Conservation (phyloP, 768 basidiomycete genomes). For the Russula compacta region DNA sequence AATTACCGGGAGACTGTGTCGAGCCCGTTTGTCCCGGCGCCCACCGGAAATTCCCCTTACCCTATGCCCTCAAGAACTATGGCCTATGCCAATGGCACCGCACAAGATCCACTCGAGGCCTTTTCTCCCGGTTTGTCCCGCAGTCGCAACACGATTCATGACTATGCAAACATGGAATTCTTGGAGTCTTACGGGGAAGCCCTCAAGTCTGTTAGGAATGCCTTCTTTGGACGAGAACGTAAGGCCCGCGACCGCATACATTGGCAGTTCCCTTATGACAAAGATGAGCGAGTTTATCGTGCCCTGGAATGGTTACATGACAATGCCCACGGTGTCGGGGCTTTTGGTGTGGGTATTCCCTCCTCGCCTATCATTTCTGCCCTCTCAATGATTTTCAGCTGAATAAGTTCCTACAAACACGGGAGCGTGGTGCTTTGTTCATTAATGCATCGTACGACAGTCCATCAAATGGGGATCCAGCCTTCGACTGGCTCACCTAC, state of each 20-base stretch:
- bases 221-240: slow-evolving; percentile 21
- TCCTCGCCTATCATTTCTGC: neutral
- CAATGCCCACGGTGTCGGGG: slow-evolving; percentile 9
- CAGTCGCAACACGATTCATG: slow-evolving; percentile 4
- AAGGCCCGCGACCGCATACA: slow-evolving; percentile 20
- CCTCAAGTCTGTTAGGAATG: slow-evolving; percentile 8
- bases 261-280: slow-evolving; percentile 21
- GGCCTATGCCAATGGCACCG: slow-evolving; percentile 16
- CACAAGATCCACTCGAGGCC: neutral
- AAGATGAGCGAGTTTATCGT: slow-evolving; percentile 16
- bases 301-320: slow-evolving; percentile 17
- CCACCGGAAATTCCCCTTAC: slow-evolving; percentile 5
- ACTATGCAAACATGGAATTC: slow-evolving; percentile 4
- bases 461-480: neutral
- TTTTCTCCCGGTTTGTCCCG: slow-evolving; percentile 8
- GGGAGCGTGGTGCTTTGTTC: slow-evolving; percentile 20
- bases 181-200: slow-evolving; percentile 16
- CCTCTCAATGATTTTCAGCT: slow-evolving; percentile 2
- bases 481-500: slow-evolving; percentile 18
- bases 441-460: slow-evolving; percentile 16
- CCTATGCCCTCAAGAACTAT: slow-evolving; percentile 20
- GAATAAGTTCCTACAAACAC: slow-evolving; percentile 18
- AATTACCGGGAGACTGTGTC: slow-evolving; percentile 1
- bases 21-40: slow-evolving; percentile 5
- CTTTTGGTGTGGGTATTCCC: slow-evolving; percentile 18